Conservation (phyloP, 169 alveolate species). For the Plasmodium falciparum region DNA sequence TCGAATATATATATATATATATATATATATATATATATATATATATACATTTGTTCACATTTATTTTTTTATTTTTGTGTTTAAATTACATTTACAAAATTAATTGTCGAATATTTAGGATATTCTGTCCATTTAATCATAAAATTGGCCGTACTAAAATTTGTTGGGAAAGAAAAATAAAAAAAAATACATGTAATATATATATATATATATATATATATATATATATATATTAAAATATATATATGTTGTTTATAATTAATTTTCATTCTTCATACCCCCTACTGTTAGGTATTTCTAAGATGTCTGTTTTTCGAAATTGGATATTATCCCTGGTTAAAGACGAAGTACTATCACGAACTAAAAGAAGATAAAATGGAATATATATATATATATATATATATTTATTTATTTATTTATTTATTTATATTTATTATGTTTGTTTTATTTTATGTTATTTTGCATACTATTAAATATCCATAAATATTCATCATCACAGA, state of each 20-base stretch:
- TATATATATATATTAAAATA: not conserved
- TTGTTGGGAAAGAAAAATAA: not conserved
- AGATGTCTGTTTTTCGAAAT: slow-evolving; percentile 28
- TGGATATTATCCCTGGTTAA: slow-evolving; percentile 64
- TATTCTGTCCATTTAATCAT: slow-evolving; percentile 64
- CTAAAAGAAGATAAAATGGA: not conserved
- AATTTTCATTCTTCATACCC: slow-evolving; percentile 22
- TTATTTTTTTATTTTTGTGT: not conserved
- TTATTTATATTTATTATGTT: not conserved
- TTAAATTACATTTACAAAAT: slow-evolving; percentile 40
- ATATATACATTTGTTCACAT: not conserved
- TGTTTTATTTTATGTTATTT: not conserved
- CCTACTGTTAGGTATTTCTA: slow-evolving; percentile 71
- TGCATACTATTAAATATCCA: slow-evolving; percentile 54
- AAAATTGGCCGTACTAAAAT: slow-evolving; percentile 62
- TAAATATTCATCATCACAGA: slow-evolving; percentile 56
- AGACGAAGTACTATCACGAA: slow-evolving; percentile 22
- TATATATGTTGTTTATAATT: not conserved
- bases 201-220: not conserved
- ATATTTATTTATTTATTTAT: not conserved
- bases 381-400: slow-evolving; percentile 1
- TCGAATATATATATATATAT: not conserved
- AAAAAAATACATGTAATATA: not conserved
- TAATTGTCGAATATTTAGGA: slow-evolving; percentile 66
- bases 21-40: not conserved